Base-by-base conservation (phyloP, 768 basidiomycete species). In the Tremella yokohamensis region DNA sequence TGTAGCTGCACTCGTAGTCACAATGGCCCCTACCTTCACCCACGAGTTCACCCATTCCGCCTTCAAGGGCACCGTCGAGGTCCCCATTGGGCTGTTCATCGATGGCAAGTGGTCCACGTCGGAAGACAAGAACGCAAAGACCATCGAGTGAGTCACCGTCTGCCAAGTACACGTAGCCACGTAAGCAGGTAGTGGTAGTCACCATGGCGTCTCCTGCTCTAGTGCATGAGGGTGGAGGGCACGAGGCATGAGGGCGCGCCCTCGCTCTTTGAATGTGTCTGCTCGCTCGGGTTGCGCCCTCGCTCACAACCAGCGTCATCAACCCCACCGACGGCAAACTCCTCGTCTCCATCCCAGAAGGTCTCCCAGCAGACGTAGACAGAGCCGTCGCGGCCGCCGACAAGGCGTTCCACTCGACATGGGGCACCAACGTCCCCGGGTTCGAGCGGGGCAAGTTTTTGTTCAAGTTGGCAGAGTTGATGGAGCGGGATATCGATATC, bases 61-160 rank as follows among this genome's bases (percentile, higher is more conserved):
- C 19, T 76, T 63, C 71, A 71, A 74, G 58, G 75, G 73, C 54
- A 73, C 74, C 49, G 68, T 73, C 47, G 70, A 73, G 56, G 81
- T 92, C 38, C 85, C 86, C 9, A 89, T 88, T 7, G 90, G 90
- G 16, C 81, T 94, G 22, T 97, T 89, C 80, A 92, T 97, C 78
- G 85, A 92, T 80, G 90, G 89, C 73, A 83, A 90, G 71, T 93
- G 90, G 68, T 86, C 89, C n/a, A 63, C 56, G 39, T 69, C 69
- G n/a, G 52, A 59, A 6, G 71, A 77, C 54, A 67, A 63, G 52
- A 62, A 49, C 34, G 72, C 63, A 56, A 70, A 70, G 60, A 70
- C 69, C 19, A 73, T 73, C 50, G 73, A 72, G 66, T 68, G 65
- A 70, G 73, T 69, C 12, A 1, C 11, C 11, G 40, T 42, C 25